These are phyloP conservation scores for Pascua guehoae DNA, from an alignment of 1,284 basidiomycete genomes.

Conservation along the genomic window DNA sequence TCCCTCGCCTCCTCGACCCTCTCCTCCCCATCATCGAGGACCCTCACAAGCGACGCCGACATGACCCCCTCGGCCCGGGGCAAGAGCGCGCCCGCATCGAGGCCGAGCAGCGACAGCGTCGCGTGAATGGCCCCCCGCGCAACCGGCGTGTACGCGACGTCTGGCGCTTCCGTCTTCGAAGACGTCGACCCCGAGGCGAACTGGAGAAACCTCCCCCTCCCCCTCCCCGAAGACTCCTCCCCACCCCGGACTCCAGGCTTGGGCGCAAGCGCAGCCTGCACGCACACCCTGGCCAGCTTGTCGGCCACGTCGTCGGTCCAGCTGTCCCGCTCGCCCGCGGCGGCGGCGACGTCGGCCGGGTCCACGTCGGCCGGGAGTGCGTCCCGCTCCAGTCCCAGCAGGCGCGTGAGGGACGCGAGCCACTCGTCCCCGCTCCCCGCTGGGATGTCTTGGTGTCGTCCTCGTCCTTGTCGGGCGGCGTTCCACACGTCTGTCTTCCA, in stretches of 20 bases:
- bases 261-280: slow-evolving; percentile 38
- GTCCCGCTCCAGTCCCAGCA: slow-evolving; percentile 34
- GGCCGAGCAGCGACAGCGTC: slow-evolving; percentile 41
- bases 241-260: not conserved
- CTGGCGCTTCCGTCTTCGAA: slow-evolving; percentile 1
- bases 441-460: too few relatives aligned
- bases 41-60: slow-evolving; percentile 46
- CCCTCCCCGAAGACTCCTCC: too few relatives aligned
- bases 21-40: slow-evolving; percentile 33
- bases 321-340: slow-evolving; percentile 26
- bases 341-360: slow-evolving; percentile 23
- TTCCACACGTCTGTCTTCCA: too few relatives aligned
- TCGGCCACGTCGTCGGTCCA: slow-evolving; percentile 29
- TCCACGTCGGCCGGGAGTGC: slow-evolving; percentile 32
- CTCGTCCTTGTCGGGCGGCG: too few relatives aligned
- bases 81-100: slow-evolving; percentile 34
- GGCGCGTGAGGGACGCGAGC: slow-evolving; percentile 34
- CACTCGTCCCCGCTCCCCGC: slow-evolving; percentile 19
- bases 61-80: slow-evolving; percentile 46
- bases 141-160: slow-evolving; percentile 45
- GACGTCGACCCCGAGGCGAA: slow-evolving; percentile 1
- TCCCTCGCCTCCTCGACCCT: slow-evolving; percentile 45
- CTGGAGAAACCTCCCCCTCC: not conserved
- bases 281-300: slow-evolving; percentile 30
- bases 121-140: slow-evolving; percentile 42